Conservation (phyloP, 805 yeast species). For the Wickerhamomyces subpelliculosus region DNA sequence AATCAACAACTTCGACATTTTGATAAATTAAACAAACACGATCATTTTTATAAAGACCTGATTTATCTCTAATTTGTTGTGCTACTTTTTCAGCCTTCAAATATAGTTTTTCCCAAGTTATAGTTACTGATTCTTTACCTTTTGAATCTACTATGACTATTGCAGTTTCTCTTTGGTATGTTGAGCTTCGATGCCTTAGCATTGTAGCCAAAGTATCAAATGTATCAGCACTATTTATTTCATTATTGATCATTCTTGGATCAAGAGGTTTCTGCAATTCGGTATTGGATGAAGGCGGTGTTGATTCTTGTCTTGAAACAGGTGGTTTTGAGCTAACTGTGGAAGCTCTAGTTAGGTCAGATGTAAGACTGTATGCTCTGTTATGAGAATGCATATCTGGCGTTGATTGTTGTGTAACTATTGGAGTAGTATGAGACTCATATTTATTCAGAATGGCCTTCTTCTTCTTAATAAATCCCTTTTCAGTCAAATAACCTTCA, state of each 20-base stretch:
- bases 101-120: slow-evolving; percentile 88
- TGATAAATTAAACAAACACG: slow-evolving; percentile 80
- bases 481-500: slow-evolving; percentile 68
- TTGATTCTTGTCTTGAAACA: slow-evolving; percentile 22
- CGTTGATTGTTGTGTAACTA: not conserved
- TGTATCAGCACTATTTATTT: slow-evolving; percentile 30
- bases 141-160: slow-evolving; percentile 63
- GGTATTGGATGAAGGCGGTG: slow-evolving; percentile 23
- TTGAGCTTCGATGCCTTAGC: slow-evolving; percentile 62
- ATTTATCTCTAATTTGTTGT: slow-evolving; percentile 66
- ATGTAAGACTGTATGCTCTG: slow-evolving; percentile 19
- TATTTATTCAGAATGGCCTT: slow-evolving; percentile 27
- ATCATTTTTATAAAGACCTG: slow-evolving; percentile 72
- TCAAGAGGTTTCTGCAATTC: slow-evolving; percentile 40
- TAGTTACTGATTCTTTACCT: slow-evolving; percentile 72
- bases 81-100: slow-evolving; percentile 83
- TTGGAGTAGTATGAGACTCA: slow-evolving; percentile 9
- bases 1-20: slow-evolving; percentile 78
- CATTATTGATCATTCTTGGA: slow-evolving; percentile 44
- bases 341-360: slow-evolving; percentile 21
- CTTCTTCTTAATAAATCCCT: slow-evolving; percentile 62
- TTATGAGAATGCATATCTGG: slow-evolving; percentile 7
- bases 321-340: slow-evolving; percentile 22
- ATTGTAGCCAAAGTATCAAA: slow-evolving; percentile 65
- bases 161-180: slow-evolving; percentile 63